Conservation (phyloP, 345 rosid species). For the Nasturtium officinale region DNA sequence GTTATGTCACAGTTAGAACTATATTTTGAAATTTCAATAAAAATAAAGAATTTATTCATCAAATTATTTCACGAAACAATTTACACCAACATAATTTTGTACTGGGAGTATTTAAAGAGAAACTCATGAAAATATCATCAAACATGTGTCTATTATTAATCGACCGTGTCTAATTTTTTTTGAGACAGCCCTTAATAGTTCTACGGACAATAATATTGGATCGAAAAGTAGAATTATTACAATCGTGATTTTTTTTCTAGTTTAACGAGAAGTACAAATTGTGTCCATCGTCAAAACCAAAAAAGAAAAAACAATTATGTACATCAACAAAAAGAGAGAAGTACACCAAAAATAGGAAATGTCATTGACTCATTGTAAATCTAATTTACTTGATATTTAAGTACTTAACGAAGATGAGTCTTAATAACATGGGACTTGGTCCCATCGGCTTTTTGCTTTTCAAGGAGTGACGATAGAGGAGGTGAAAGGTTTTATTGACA, state of each 20-base stretch:
- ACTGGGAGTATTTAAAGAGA: too few species aligned
- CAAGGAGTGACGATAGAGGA: slow-evolving; percentile 12
- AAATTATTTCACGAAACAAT: too few species aligned
- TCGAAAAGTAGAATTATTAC: background rate
- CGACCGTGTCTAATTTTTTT: too few species aligned
- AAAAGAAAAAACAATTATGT: background rate
- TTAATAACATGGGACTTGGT: slow-evolving; percentile 37
- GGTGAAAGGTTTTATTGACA: slow-evolving; percentile 33
- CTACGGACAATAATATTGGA: background rate
- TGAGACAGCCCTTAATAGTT: background rate
- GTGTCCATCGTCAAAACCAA: background rate
- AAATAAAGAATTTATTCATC: too few species aligned
- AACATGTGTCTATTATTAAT: too few species aligned
- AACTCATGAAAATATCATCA: too few species aligned
- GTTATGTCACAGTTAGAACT: too few species aligned
- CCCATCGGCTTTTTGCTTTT: slow-evolving; percentile 37
- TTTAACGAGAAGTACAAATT: background rate
- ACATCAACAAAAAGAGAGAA: background rate
- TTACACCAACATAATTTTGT: too few species aligned
- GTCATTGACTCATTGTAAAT: background rate
- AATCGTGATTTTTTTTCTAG: background rate
- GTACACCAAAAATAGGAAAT: background rate
- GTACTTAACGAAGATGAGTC: slow-evolving; percentile 22
- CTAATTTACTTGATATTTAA: slow-evolving; percentile 29
- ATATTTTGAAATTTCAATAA: too few species aligned